Conservation (phyloP, 2,329 filamentous ascomycete species). For the Stenocarpella maydis region DNA sequence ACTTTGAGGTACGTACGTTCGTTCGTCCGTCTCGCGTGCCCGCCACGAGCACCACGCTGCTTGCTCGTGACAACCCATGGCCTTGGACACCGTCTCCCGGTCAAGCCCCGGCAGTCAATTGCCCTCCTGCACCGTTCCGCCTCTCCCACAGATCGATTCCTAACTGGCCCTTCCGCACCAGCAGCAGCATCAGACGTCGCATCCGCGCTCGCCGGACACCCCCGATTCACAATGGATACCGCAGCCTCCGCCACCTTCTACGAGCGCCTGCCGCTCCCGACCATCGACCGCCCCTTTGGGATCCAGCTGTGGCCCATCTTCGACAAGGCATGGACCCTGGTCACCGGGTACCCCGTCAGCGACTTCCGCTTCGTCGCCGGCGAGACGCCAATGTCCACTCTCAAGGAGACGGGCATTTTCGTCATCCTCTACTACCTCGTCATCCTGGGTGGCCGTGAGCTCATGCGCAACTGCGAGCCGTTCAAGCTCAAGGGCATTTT, state of each 20-base stretch:
- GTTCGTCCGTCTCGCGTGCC: not conserved
- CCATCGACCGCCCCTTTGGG: constrained; percentile 91
- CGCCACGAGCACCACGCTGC: not conserved
- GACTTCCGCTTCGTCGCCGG: constrained; percentile 87
- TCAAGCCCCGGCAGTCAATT: not conserved
- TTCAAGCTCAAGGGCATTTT: constrained; percentile 90
- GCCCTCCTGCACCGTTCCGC: not conserved
- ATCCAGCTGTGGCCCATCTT: constrained; percentile 94
- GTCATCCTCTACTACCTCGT: constrained; percentile 90
- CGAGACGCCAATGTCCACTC: constrained; percentile 87
- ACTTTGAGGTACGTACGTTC: not conserved
- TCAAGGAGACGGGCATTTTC: constrained; percentile 82
- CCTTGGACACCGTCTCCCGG: not conserved
- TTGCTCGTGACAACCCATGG: not conserved
- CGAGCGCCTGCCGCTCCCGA: constrained; percentile 73
- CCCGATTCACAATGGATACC: constrained; percentile 40
- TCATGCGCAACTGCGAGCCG: constrained; percentile 87
- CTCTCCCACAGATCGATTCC: not conserved
- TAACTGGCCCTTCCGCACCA: not conserved
- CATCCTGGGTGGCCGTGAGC: constrained; percentile 90
- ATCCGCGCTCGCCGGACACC: not conserved
- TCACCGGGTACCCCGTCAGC: constrained; percentile 82
- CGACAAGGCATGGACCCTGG: constrained; percentile 80
- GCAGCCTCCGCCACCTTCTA: constrained; percentile 53
- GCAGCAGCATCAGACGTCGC: not conserved